Evolutionary conservation across 2,329 filamentous ascomycete genomes (phyloP), one percentile per base, ranked within the genome.

Genomic region (Geosmithia morbida): DNA sequence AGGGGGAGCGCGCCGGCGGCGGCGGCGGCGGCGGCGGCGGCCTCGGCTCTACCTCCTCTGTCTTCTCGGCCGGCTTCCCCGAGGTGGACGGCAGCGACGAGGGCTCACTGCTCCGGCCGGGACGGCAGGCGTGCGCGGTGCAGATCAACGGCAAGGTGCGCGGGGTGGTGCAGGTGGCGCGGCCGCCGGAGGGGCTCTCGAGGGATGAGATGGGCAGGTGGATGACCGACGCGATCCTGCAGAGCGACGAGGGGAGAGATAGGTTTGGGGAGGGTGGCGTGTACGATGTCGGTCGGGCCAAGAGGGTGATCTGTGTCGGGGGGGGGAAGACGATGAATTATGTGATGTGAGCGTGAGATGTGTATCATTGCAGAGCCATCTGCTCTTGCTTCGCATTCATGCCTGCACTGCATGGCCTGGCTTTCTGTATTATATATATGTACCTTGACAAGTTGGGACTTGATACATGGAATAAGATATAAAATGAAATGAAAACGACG

Each of bases 101-200:
- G 52, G 33, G 33, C 6, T 5, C 6, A 11, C 57, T 75, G 53
- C 61, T 81, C 53, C 65, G 73, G 55, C 63, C 71, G 47, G 62
- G 70, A 52, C 67, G 63, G 52, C 64, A 73, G 59, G 66, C 61
- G 3, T 84, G 79, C 52, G 82, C 82, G 0, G 79, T 94, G 16
- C 83, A 88, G 57, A 65, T 94, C 51, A 87, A 94, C 57, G 87
- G 87, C n/a, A 88, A 83, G 61, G 63, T 85, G 52, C 79, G 78
- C 39, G 82, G 82, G 51, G 76, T 76, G 1, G 72, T 83, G n/a
- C 69, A 80, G 2, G 77, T 92, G 20, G 70, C 77, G 1, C 69
- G 70, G 26, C 66, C 71, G 42, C 61, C 71, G 3, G 56, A 57
- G 0, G 61, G 61, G 1, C 55, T 77, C 22, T 54, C 60, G 22